Evolutionary conservation across 345 rosid genomes (phyloP), one percentile per base, ranked within the genome.

Genomic region (Eucalyptus tenuipes): DNA sequence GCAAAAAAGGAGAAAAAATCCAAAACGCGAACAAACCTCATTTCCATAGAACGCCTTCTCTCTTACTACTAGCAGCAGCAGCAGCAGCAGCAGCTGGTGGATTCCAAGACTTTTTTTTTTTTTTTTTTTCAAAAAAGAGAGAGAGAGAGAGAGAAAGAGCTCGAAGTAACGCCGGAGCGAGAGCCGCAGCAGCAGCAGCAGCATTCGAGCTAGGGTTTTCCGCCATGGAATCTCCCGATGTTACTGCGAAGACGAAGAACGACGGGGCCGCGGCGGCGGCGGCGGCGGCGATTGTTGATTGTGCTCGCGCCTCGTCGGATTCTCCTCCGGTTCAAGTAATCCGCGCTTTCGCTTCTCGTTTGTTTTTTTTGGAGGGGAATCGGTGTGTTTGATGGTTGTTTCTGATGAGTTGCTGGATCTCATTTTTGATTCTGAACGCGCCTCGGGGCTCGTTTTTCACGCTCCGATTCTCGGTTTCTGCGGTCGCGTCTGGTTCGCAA

Each of bases 301-400:
- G 88, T 49, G 27, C 86, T 49, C 29, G 85, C 45, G 10, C 87
- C 40, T 66, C 85, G 17, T 48, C 91, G 25, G 90, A 29, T 79
- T 93, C 94, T 47, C 89, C 92, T n/a, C 89, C 92, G 13, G 93
- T 91, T 90, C 94, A 92, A 87, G 95, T 93, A 91, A 87, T 45
- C 85, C 61, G 47, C 86, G 50, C 57, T 33, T 44, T 88, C 47
- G 48, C 68, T 31, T 57, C 42, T 66, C 29, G 61, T 87, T 4
- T 20, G 31, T 66, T 45, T 10, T 18, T 10, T 49, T 24, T 75
- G 14, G 0, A 42, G 45, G 13, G 47, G 47, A 75, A 79, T 68
- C 81, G 64, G 42, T 13, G 17, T 86, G 57, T 86, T 25, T 13
- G 87, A 22, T 86, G 87, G 29, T 86, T 37, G 64, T 49, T 47